phyloP scores from a whole-genome alignment of 148 eudicot species.

The Gaultheria prostrata region DNA sequence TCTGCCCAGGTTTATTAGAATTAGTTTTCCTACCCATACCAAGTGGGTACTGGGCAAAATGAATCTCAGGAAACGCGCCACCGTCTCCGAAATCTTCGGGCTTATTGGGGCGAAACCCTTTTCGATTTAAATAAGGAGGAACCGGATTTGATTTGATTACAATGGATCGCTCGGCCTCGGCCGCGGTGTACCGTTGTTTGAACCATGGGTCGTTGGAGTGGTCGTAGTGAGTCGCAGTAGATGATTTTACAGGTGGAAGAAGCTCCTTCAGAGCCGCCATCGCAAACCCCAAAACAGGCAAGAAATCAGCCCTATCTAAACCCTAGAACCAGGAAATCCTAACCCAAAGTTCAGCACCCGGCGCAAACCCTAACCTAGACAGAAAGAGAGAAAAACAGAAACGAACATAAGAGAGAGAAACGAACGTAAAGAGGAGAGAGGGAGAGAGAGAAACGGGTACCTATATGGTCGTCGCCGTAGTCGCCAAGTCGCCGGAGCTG shows the following conservation, averaged over 20 bases:
- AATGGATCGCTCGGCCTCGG: constrained; percentile 53
- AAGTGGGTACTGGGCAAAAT: constrained; percentile 69
- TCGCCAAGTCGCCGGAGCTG: background rate
- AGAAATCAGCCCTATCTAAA: background rate
- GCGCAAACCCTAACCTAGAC: background rate
- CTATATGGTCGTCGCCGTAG: background rate
- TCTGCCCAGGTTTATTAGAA: constrained; percentile 37
- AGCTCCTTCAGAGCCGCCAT: constrained; percentile 66
- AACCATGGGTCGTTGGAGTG: constrained; percentile 86
- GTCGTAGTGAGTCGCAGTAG: constrained; percentile 44
- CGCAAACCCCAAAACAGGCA: background rate
- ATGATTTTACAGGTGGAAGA: constrained; percentile 64
- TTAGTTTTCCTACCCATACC: constrained; percentile 72
- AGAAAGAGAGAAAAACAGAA: background rate
- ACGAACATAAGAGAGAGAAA: background rate
- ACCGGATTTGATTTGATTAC: constrained; percentile 39
- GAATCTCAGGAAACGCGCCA: constrained; percentile 87
- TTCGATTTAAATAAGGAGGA: constrained; percentile 59
- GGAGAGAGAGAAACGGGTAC: background rate
- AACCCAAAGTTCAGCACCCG: background rate
- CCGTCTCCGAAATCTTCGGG: constrained; percentile 87
- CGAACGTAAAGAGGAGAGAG: background rate
- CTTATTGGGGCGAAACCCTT: constrained; percentile 60
- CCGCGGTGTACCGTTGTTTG: constrained; percentile 52
- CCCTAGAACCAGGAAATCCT: background rate